phyloP scores from a whole-genome alignment of 768 basidiomycete genomes.

The Auriculariales sp. region DNA sequence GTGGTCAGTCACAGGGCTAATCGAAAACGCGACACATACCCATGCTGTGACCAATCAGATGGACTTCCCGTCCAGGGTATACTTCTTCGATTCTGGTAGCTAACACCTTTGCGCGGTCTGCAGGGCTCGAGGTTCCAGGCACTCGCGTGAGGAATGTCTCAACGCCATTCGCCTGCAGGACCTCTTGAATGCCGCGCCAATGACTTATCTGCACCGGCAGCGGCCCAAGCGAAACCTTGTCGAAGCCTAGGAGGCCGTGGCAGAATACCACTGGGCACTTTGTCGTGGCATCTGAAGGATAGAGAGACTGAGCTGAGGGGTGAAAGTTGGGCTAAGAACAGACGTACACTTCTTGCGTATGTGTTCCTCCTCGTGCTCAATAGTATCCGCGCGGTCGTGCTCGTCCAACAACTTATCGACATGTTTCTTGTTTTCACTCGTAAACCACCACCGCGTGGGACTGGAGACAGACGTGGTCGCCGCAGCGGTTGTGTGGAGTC shows the following conservation, averaged over 20 bases:
- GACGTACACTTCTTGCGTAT: constrained; percentile 47
- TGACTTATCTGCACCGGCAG: constrained; percentile 76
- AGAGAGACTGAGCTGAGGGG: constrained; percentile 1
- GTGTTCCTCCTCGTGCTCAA: constrained; percentile 30
- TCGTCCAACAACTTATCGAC: constrained; percentile 32
- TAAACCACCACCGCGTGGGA: constrained; percentile 32
- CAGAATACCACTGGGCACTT: constrained; percentile 86
- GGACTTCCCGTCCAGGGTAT: constrained; percentile 74
- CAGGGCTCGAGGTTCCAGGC: constrained; percentile 79
- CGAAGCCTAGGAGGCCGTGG: constrained; percentile 85
- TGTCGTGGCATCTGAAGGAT: constrained; percentile 50
- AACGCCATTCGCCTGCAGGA: constrained; percentile 72
- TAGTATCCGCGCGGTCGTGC: constrained; percentile 36
- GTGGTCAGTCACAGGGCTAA: constrained; percentile 5
- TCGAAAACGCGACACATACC: background rate
- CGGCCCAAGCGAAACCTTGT: constrained; percentile 66
- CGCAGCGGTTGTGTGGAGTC: constrained; percentile 9
- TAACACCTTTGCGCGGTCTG: constrained; percentile 84
- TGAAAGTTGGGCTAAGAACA: no score
- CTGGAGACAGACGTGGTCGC: background rate
- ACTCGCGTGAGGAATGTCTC: constrained; percentile 91
- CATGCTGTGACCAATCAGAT: constrained; percentile 50
- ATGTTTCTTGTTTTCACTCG: constrained; percentile 29
- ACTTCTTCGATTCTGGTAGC: constrained; percentile 62
- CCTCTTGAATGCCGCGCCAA: constrained; percentile 95